phyloP scores from a whole-genome alignment of 371 early-diverging fungal genomes.

The Mucor mucedo region DNA sequence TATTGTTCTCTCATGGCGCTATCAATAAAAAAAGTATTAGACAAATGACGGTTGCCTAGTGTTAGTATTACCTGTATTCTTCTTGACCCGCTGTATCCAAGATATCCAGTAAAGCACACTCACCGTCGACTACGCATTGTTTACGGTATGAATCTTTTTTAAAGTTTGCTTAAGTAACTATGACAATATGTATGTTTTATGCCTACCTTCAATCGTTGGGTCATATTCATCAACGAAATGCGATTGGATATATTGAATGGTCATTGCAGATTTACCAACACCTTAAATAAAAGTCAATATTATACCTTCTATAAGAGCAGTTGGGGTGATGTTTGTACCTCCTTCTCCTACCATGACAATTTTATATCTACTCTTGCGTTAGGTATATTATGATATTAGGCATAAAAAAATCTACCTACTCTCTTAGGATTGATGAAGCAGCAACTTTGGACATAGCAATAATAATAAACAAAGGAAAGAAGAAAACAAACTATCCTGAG shows the following conservation, averaged over 20 bases:
- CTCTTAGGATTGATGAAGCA: constrained; percentile 13
- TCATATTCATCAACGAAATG: constrained; percentile 87
- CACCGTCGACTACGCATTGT: constrained; percentile 73
- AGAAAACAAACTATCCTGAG: background rate
- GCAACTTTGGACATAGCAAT: constrained; percentile 12
- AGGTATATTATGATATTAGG: background rate
- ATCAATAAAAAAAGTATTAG: background rate
- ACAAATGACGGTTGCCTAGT: background rate
- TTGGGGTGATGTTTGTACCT: constrained; percentile 12
- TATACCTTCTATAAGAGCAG: background rate
- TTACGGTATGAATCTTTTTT: constrained; percentile 77
- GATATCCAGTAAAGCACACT: constrained; percentile 74
- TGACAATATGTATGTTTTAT: background rate
- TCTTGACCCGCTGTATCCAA: constrained; percentile 89
- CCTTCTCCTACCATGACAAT: constrained; percentile 84
- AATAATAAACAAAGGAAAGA: constrained; percentile 2
- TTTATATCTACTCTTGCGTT: constrained; percentile 41
- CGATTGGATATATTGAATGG: constrained; percentile 81
- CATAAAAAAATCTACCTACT: constrained; percentile 3
- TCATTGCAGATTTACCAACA: constrained; percentile 78
- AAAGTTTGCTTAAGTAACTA: too few relatives aligned
- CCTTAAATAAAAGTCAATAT: constrained; percentile 19
- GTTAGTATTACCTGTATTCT: constrained; percentile 69
- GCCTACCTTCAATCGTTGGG: constrained; percentile 79
- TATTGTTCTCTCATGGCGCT: constrained; percentile 84